Evolutionary conservation across 129 eudicot species (phyloP).

Genomic region (Flaveria trinervia): DNA sequence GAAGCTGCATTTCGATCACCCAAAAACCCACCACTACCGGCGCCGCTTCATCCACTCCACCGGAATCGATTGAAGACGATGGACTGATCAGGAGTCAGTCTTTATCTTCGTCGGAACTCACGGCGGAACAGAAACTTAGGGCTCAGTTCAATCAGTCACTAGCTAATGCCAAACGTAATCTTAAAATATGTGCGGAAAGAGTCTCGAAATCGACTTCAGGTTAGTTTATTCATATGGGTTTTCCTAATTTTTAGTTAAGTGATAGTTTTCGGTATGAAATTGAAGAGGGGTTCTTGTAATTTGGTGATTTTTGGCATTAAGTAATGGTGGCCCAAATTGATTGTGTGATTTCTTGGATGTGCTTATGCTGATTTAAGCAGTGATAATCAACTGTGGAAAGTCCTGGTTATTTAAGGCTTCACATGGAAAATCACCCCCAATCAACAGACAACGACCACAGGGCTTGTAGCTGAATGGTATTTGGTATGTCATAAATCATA

Average conservation of each 20-base stretch:
- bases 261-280: neutral
- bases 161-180: slow-evolving; percentile 70
- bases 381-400: neutral
- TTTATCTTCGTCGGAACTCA: slow-evolving; percentile 33
- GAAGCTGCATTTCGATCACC: slow-evolving; percentile 12
- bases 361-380: neutral
- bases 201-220: slow-evolving; percentile 51
- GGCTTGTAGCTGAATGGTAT: too few relatives aligned
- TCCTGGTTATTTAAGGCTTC: neutral
- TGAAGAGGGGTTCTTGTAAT: neutral
- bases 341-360: neutral
- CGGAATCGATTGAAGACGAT: slow-evolving; percentile 14
- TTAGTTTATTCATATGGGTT: neutral
- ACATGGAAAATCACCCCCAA: neutral
- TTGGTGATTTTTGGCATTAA: neutral
- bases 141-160: slow-evolving; percentile 57
- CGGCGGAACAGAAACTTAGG: slow-evolving; percentile 57
- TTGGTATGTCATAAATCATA: too few relatives aligned
- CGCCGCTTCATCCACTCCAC: slow-evolving; percentile 22
- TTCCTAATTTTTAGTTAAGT: neutral
- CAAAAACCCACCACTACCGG: slow-evolving; percentile 26
- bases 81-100: slow-evolving; percentile 6
- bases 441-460: too few relatives aligned
- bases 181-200: slow-evolving; percentile 60
- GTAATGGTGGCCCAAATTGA: neutral